Base-by-base conservation (phyloP, 2,329 filamentous ascomycete genomes). In the Cercospora janseana region DNA sequence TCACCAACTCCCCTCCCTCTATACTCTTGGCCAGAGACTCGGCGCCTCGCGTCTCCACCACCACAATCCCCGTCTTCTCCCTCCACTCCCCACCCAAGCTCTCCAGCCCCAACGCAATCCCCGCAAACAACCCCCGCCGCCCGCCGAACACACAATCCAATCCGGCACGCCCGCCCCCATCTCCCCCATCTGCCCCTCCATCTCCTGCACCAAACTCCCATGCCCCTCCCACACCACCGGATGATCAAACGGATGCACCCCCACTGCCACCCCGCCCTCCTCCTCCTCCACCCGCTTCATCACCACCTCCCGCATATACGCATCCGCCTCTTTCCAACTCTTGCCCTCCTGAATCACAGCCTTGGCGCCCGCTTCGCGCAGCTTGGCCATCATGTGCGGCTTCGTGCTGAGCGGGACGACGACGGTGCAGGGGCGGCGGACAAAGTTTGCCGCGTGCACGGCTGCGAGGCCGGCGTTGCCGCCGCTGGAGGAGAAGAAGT, bases 401-500 rank as follows among this genome's bases (percentile, higher is more conserved):
- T 83, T 81, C 0, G 86, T 87, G 5, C 73, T 75, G 6, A 74
- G 65, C 0, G 89, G 87, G 1, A 93, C 81, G 23, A 89, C 86
- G 54, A 95, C 85, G 4, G 88, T 92, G 66, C 82, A 83, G 1
- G 81, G 81, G 28, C 80, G 77, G 4, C 75, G 71, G 5, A 93
- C 76, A 2, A 79, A 74, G 18, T 75, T 73, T 9, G 88, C 86
- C 1, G 88, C 86, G 40, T 82, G 83, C 10, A 88, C 86, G 61
- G 86, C 88, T 2, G 88, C 89, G 4, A 95, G 79, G 1, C 89
- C 89, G 4, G 89, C 89, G 66, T 95, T 95, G 49, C 89, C 89
- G 52, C 87, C 88, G 2, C 82, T 87, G 9, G 85, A 86, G 63
- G 80, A 86, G 54, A 52, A 52, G 37, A 46, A 55, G 40, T 4